These are phyloP conservation scores for Rhodotorula graminis DNA, from an alignment of 768 basidiomycete genomes.

Conservation along the genomic window DNA sequence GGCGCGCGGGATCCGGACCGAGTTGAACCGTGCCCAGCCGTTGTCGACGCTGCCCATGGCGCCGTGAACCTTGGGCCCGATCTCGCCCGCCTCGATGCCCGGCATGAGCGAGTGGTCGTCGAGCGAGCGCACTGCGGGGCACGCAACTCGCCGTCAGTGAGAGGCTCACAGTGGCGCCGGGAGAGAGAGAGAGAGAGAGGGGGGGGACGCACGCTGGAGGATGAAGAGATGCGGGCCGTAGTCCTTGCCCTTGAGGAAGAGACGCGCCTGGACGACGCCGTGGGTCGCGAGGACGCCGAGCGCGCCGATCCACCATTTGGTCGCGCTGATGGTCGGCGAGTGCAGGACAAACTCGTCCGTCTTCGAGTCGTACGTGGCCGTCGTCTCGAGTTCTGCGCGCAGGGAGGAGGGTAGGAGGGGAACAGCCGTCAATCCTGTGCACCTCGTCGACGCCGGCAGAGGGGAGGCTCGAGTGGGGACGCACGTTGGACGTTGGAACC, in stretches of 20 bases:
- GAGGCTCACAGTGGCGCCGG: not conserved
- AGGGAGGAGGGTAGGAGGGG: too few relatives aligned
- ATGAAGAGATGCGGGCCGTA: conserved; percentile 52
- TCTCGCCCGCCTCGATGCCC: conserved; percentile 50
- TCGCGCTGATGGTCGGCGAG: conserved; percentile 50
- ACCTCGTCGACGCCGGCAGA: too few relatives aligned
- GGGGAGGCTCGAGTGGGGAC: not conserved
- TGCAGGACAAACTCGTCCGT: conserved; percentile 50
- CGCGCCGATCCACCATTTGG: conserved; percentile 49
- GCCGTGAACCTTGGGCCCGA: conserved; percentile 49
- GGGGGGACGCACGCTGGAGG: conserved; percentile 7
- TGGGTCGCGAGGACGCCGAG: conserved; percentile 48
- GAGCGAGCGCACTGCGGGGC: conserved; percentile 16
- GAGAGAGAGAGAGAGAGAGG: too few relatives aligned
- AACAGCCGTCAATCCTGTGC: too few relatives aligned
- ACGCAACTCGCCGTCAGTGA: conserved; percentile 40
- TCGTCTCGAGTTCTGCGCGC: conserved; percentile 49
- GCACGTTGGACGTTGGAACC: conserved; percentile 34
- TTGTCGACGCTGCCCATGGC: conserved; percentile 30
- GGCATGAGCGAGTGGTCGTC: conserved; percentile 48
- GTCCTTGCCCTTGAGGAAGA: conserved; percentile 49
- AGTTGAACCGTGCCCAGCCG: conserved; percentile 45
- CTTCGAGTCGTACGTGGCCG: conserved; percentile 48
- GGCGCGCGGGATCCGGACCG: conserved; percentile 48
- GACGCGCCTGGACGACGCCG: conserved; percentile 50